Evolutionary conservation across 164 flowering plant genomes (phyloP), one percentile per base, ranked within the genome.

Genomic region (Litsea cubeba): DNA sequence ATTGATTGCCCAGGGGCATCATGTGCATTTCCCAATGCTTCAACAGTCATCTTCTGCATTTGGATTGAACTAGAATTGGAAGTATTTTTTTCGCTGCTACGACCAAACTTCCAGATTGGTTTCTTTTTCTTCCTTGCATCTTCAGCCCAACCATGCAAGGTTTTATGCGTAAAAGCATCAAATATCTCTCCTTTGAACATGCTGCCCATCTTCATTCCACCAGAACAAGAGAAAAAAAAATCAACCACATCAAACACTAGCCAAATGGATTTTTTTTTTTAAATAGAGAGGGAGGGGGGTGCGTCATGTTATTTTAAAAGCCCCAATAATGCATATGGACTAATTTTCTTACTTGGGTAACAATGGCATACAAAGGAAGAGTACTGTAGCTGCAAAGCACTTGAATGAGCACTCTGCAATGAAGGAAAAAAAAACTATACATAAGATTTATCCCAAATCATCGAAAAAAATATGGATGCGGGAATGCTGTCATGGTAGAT

Each of bases 351-450:
- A 95, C 97, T 94, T 95, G 99, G 22, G 96, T 88, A 65, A 95
- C 98, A 67, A 95, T 84, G 46, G 96, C 99, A 77, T 93, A 95
- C 24, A 95, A 85, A 5, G 99, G 99, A 35, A 95, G 86, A 22
- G 99, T 93, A 79, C 98, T 91, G 81, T 91, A 89, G 78, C 98
- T 95, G 84, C 99, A 95, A 25, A 95, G 91, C 0, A 90, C 87
- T 81, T 95, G 97, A 70, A 95, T 81, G 76, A 91, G 68, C 22
- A 88, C 88, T 46, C 99, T 95, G 77, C 63, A 65, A 28, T 11
- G 26, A 28, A 10, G 14, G 40, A 4, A 26, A 28, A 66, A 23
- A 66, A 30, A 30, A 26, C 7, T 26, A 50, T 12, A 12, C 6
- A 20, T 24, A 20, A 15, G 18, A 50, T 49, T n/a, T 40, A 20